Base-by-base conservation (phyloP, 768 basidiomycete species). In the Mycena belliarum region DNA sequence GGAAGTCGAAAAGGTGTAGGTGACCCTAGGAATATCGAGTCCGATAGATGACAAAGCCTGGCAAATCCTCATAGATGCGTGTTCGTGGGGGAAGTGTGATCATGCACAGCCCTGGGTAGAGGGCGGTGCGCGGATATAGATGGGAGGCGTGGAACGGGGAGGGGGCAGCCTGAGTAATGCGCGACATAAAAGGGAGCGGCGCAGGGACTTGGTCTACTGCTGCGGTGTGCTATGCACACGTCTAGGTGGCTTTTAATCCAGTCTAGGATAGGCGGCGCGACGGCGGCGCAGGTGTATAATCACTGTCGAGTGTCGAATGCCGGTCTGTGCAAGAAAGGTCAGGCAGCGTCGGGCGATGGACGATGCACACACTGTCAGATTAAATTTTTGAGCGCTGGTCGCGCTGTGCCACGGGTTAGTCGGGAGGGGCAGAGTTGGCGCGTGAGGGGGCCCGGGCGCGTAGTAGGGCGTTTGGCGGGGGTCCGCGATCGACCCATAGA, bases 361-460 rank as follows among this genome's bases (percentile, higher is more conserved):
- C 10, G 43, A 25, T 23, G 33, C 23, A 49, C 47, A 21, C 32
- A 59, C 47, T 28, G 12, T 32, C 15, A 14, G 20, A n/a, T n/a
- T 52, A 44, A 29, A 26, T 48, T 54, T 57, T 63, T 63, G 53
- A 49, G 50, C 57, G 52, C 43, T 41, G 57, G 28, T 23, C 52
- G 38, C 44, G 26, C 32, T n/a, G 55, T 35, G 28, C 42, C 43
- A 4, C 51, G 52, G 11, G 58, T 52, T 51, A 63, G 62, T 63
- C 62, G 50, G 61, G 61, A 24, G 62, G 62, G 10, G 62, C 62
- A 20, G 62, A 60, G 52, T 63, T 60, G 52, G 62, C 62, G 29
- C 62, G 53, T 25, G 62, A 63, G 41, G 58, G 62, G 11, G 62
- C 35, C 12, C 62, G 57, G 18, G 47, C 47, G 42, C 42, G 54